A percentile compares a stretch with the other conserved stretches of the same genome.
These are phyloP conservation scores for Puccinia hordei DNA, from an alignment of 1,284 basidiomycete genomes.

Conservation along the genomic window DNA sequence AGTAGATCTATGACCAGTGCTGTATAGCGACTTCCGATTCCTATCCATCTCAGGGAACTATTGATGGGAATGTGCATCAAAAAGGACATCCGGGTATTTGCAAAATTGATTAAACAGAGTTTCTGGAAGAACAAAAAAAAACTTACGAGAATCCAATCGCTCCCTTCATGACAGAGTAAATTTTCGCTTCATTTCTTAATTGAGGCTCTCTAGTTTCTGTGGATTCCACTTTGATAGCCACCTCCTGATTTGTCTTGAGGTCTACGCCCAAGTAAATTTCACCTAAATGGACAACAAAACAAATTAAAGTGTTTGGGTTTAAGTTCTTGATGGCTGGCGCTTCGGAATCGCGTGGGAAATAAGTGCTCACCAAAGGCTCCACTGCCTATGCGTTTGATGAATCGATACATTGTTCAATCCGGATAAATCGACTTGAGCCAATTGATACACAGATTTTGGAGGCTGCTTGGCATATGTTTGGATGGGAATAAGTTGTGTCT, in stretches of 20 bases:
- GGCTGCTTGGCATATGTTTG: not conserved
- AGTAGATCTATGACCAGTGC: conserved; percentile 60
- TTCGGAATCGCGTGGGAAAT: not conserved
- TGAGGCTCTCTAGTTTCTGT: conserved; percentile 60
- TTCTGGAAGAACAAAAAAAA: not conserved
- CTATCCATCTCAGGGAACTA: conserved; percentile 59
- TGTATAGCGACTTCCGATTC: conserved; percentile 60
- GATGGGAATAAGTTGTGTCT: not conserved
- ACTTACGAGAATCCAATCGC: conserved; percentile 58
- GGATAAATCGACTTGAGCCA: conserved; percentile 3
- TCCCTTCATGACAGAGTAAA: conserved; percentile 60
- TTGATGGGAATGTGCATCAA: conserved; percentile 53
- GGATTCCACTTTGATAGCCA: conserved; percentile 60
- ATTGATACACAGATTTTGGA: conserved; percentile 2
- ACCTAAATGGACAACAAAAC: conserved; percentile 51
- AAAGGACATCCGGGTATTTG: not conserved
- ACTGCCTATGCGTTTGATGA: conserved; percentile 39
- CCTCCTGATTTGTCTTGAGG: conserved; percentile 60
- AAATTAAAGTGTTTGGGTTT: not conserved
- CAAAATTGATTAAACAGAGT: not conserved
- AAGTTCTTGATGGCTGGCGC: not conserved
- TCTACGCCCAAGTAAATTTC: conserved; percentile 61
- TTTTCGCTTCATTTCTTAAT: conserved; percentile 60
- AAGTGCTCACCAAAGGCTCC: conserved; percentile 44
- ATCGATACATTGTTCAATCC: conserved; percentile 32